Percentiles rank a stretch among this genome's conserved stretches.
These are phyloP conservation scores for Hyaloscypha finlandica DNA, from an alignment of 495 filamentous ascomycete species.

Conservation along the genomic window DNA sequence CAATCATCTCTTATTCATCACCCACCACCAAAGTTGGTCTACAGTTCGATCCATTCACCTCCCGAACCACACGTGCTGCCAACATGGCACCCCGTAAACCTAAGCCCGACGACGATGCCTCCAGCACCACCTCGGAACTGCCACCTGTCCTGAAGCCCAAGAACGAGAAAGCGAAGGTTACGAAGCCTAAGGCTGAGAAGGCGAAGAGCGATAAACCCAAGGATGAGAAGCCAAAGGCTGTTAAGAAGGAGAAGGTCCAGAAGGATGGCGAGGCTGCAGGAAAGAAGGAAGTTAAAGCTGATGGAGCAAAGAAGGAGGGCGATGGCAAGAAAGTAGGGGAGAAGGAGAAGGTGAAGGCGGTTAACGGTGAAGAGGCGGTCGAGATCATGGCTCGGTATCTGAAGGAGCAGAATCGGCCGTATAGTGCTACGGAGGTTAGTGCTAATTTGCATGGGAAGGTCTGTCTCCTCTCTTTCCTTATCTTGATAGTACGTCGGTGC, in stretches of 20 bases:
- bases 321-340: slow-evolving; percentile 8
- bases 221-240: slow-evolving; percentile 6
- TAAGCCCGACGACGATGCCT: slow-evolving; percentile 12
- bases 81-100: slow-evolving; percentile 29
- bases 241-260: background rate
- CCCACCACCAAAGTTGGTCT: too few species aligned
- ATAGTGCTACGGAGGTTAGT: slow-evolving; percentile 60
- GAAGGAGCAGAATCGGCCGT: slow-evolving; percentile 26
- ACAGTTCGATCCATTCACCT: background rate
- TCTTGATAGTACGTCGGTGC: background rate
- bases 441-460: slow-evolving; percentile 65
- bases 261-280: background rate
- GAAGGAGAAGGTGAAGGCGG: slow-evolving; percentile 26
- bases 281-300: slow-evolving; percentile 24
- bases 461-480: slow-evolving; percentile 4
- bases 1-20: background rate
- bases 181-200: slow-evolving; percentile 31
- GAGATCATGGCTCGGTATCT: slow-evolving; percentile 26
- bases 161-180: slow-evolving; percentile 28
- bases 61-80: background rate
- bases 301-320: slow-evolving; percentile 4
- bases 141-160: slow-evolving; percentile 25
- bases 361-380: slow-evolving; percentile 28
- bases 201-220: slow-evolving; percentile 24
- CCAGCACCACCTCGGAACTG: slow-evolving; percentile 6